phyloP scores from a whole-genome alignment of 2,329 filamentous ascomycete species.

The Colletotrichum sp. region DNA sequence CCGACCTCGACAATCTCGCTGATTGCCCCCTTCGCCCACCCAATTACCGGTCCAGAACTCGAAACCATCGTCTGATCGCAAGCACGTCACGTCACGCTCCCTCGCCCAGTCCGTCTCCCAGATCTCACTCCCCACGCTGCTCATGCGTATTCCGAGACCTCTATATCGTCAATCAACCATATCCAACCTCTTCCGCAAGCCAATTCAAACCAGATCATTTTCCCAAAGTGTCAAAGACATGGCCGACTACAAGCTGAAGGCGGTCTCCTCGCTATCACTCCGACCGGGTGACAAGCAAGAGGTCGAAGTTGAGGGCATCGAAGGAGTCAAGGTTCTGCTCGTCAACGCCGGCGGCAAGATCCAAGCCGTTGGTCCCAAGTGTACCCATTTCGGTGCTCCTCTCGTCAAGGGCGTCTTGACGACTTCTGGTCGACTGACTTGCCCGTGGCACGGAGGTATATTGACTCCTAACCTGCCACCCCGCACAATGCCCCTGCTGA shows the following conservation, averaged over 20 bases:
- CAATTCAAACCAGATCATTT: constrained; percentile 20
- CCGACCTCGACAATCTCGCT: neutral
- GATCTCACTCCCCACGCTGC: neutral
- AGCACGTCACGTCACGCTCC: neutral
- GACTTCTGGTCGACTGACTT: constrained; percentile 82
- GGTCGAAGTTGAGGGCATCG: constrained; percentile 87
- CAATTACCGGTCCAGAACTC: neutral
- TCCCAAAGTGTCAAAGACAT: constrained; percentile 43
- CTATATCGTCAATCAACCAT: neutral
- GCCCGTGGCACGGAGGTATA: constrained; percentile 94
- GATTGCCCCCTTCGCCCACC: neutral
- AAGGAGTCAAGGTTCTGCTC: constrained; percentile 84
- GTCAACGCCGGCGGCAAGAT: constrained; percentile 78
- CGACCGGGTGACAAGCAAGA: constrained; percentile 85
- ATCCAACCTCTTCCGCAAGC: neutral
- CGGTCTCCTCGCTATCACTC: constrained; percentile 74
- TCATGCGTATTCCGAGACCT: constrained; percentile 12
- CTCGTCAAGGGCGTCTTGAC: constrained; percentile 86
- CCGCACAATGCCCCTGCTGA: neutral
- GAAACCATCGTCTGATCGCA: neutral
- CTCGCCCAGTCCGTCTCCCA: neutral
- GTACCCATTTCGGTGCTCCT: constrained; percentile 92
- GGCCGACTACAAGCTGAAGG: constrained; percentile 76
- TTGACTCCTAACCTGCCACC: constrained; percentile 1
- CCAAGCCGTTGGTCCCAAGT: constrained; percentile 82